Percentiles rank a stretch among this genome's conserved stretches.
These are phyloP conservation scores for Rosa chinensis DNA, from an alignment of 306 rosid genomes.

Conservation along the genomic window DNA sequence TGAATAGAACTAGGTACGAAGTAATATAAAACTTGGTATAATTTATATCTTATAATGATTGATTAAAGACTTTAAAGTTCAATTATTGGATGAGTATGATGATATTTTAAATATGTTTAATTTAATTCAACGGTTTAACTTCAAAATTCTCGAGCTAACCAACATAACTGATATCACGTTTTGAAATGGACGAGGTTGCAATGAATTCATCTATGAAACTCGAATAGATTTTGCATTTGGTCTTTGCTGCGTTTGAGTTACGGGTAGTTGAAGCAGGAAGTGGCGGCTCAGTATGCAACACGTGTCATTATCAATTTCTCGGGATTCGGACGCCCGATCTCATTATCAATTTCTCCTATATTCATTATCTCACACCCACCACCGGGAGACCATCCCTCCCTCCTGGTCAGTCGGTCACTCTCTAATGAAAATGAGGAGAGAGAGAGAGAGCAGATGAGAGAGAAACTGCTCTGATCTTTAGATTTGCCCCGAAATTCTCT, in stretches of 20 bases:
- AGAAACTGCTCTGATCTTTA: neutral
- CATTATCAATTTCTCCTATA: neutral
- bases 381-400: neutral
- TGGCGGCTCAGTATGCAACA: neutral
- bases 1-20: too few species aligned
- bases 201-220: too few species aligned
- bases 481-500: constrained; percentile 23
- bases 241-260: neutral
- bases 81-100: too few species aligned
- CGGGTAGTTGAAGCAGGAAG: too few species aligned
- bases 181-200: too few species aligned
- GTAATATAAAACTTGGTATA: too few species aligned
- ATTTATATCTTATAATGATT: too few species aligned
- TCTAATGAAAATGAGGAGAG: neutral
- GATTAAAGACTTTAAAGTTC: too few species aligned
- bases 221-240: neutral
- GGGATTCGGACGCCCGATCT: neutral
- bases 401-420: neutral
- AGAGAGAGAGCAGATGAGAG: neutral
- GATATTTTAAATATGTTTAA: too few species aligned
- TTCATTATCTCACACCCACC: neutral
- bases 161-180: too few species aligned
- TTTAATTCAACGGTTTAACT: too few species aligned
- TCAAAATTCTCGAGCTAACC: too few species aligned
- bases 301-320: neutral